Conservation (phyloP, 345 rosid genomes). For the Rhizophora mangle region DNA sequence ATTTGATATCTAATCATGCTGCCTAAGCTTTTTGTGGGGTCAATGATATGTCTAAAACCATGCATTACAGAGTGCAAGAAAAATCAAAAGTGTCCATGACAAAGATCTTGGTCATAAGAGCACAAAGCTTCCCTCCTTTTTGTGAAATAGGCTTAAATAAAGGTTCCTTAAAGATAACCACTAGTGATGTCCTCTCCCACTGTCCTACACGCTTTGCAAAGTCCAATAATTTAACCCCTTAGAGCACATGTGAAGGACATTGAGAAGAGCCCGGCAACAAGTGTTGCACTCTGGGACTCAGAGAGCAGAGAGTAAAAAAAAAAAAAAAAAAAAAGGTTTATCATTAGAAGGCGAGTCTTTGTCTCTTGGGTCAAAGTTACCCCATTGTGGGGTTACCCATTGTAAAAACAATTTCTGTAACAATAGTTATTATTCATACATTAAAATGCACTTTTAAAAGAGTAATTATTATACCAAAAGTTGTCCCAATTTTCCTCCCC, state of each 20-base stretch:
- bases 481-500: conserved; percentile 6
- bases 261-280: conserved; percentile 21
- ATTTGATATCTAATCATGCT: not conserved
- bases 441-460: not conserved
- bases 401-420: too few species aligned
- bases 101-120: not conserved
- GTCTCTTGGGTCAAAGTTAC: too few species aligned
- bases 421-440: not conserved
- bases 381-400: too few species aligned
- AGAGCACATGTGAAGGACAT: conserved; percentile 33
- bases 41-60: not conserved
- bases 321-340: not conserved
- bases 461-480: not conserved
- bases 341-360: too few species aligned
- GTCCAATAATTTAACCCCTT: conserved; percentile 21
- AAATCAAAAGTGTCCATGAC: not conserved
- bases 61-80: not conserved
- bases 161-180: conserved; percentile 33
- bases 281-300: not conserved
- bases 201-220: conserved; percentile 20
- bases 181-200: conserved; percentile 2
- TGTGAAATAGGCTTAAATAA: not conserved
- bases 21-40: not conserved
- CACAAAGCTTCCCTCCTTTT: conserved; percentile 11
- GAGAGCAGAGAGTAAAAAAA: too few species aligned